These are phyloP conservation scores for Rhizophlyctis rosea DNA, from an alignment of 192 early-diverging fungal species.

Conservation along the genomic window DNA sequence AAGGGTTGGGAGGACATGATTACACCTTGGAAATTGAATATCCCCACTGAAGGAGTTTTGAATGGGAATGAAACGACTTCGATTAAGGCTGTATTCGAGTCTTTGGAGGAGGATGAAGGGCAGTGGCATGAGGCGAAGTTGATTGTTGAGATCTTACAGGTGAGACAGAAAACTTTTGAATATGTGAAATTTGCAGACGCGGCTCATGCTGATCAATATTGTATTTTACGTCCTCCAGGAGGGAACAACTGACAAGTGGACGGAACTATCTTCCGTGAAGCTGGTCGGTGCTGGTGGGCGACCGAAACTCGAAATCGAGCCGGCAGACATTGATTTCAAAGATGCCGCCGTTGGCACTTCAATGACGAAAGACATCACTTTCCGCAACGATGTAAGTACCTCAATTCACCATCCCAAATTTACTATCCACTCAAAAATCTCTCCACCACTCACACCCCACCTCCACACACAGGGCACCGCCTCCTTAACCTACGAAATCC, in stretches of 20 bases:
- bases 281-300: constrained; percentile 48
- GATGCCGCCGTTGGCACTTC: constrained; percentile 30
- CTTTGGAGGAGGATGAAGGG: constrained; percentile 43
- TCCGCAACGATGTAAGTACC: constrained; percentile 36
- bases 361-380: constrained; percentile 17
- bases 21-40: constrained; percentile 41
- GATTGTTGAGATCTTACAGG: constrained; percentile 43
- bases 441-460: neutral
- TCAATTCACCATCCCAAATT: neutral
- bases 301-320: constrained; percentile 39
- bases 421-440: too few species aligned
- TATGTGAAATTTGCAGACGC: too few species aligned
- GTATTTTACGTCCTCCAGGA: constrained; percentile 23
- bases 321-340: constrained; percentile 40
- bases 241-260: constrained; percentile 34
- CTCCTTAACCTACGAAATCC: constrained; percentile 36
- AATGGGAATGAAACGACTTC: constrained; percentile 28
- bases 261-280: constrained; percentile 38
- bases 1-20: constrained; percentile 18
- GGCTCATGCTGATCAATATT: too few species aligned
- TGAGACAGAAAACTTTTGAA: too few species aligned
- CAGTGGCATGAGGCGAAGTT: constrained; percentile 54
- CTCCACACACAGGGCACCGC: constrained; percentile 35
- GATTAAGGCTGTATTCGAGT: constrained; percentile 45
- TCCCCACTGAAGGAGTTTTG: constrained; percentile 37